These are phyloP conservation scores for Sporothrix dimorphospora DNA, from an alignment of 2,329 filamentous ascomycete genomes.

Conservation along the genomic window DNA sequence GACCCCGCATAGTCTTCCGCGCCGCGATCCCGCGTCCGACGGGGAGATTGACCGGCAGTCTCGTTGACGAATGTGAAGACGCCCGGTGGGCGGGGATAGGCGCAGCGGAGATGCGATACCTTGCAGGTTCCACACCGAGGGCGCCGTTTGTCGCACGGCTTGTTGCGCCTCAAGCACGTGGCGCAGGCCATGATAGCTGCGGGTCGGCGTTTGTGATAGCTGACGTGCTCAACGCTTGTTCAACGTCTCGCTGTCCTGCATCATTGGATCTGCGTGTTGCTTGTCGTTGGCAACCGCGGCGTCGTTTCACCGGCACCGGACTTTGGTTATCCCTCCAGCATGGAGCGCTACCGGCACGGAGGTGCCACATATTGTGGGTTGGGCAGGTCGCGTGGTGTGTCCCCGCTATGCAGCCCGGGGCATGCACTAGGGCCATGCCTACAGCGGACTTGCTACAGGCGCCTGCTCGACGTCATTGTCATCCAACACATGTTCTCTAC, in stretches of 20 bases:
- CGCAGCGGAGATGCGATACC: neutral
- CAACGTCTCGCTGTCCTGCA: neutral
- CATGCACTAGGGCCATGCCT: too few species aligned
- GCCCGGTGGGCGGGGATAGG: conserved; percentile 1
- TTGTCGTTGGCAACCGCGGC: neutral
- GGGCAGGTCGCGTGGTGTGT: neutral
- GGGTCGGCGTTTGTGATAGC: neutral
- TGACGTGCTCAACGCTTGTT: too few species aligned
- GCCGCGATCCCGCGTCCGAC: neutral
- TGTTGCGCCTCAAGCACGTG: neutral
- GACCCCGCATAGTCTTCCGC: neutral
- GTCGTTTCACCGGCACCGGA: neutral
- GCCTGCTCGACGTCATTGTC: too few species aligned
- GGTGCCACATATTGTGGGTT: neutral
- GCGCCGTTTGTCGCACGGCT: conserved; percentile 6
- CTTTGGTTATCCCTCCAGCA: too few species aligned
- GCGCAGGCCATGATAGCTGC: conserved; percentile 4
- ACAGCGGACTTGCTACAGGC: too few species aligned
- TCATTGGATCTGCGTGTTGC: neutral
- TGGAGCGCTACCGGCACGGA: too few species aligned
- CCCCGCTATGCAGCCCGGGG: neutral
- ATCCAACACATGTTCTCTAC: too few species aligned
- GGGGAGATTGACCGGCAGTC: neutral
- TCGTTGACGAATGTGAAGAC: conserved; percentile 10
- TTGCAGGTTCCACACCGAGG: conserved; percentile 7